These are phyloP conservation scores for Penicillium sp. DNA, from an alignment of 2,329 filamentous ascomycete species.

Conservation along the genomic window DNA sequence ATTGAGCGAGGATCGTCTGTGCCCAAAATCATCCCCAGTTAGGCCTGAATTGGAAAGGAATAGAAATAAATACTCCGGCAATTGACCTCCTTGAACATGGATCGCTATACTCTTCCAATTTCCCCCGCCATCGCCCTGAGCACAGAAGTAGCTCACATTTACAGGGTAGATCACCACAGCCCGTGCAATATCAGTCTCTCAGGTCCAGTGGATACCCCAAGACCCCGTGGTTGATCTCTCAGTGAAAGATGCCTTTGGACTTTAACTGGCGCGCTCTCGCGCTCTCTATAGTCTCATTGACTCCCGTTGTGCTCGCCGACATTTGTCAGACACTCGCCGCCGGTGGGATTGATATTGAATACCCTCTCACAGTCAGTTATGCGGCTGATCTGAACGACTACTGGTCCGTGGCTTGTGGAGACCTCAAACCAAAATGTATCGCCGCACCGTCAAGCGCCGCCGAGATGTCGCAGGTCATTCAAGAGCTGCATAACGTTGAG, in stretches of 20 bases:
- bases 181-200: too few species aligned
- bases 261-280: constrained; percentile 17
- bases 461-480: constrained; percentile 51
- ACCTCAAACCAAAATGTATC: constrained; percentile 43
- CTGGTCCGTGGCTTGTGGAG: constrained; percentile 43
- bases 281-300: constrained; percentile 15
- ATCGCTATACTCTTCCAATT: too few species aligned
- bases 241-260: constrained; percentile 12
- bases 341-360: constrained; percentile 30
- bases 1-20: too few species aligned
- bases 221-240: not conserved
- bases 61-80: too few species aligned
- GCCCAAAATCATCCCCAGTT: too few species aligned
- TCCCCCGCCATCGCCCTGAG: too few species aligned
- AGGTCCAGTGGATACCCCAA: too few species aligned
- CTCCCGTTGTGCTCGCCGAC: constrained; percentile 22
- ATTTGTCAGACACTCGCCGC: constrained; percentile 37
- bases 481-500: constrained; percentile 43
- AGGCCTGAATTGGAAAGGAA: too few species aligned
- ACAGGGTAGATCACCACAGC: too few species aligned
- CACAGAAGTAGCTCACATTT: too few species aligned
- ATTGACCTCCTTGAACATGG: too few species aligned
- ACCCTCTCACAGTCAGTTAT: constrained; percentile 31
- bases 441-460: constrained; percentile 44
- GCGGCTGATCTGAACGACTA: constrained; percentile 38